Conservation (phyloP, 140 eudicot species). For the Stevia rebaudiana region DNA sequence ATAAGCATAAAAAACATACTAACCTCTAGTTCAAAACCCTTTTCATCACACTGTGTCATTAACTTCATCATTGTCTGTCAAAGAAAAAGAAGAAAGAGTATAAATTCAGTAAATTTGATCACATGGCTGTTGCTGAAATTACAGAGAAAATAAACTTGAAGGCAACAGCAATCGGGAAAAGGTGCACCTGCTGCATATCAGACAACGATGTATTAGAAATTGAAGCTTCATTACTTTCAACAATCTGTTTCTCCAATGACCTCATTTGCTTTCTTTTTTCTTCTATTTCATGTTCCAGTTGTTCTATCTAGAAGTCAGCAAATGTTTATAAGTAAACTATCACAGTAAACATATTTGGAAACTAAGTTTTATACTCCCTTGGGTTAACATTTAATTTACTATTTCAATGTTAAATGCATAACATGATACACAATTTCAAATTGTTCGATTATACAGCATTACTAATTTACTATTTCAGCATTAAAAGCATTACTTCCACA, state of each 20-base stretch:
- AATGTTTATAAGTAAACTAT: conserved; percentile 3
- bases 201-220: conserved; percentile 76
- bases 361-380: not conserved
- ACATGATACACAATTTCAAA: not conserved
- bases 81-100: not conserved
- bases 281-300: conserved; percentile 77
- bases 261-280: conserved; percentile 89
- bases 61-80: conserved; percentile 55
- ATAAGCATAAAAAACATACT: conserved; percentile 12
- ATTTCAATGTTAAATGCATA: not conserved
- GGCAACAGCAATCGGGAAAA: not conserved
- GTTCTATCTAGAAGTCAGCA: conserved; percentile 50
- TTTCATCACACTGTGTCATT: conserved; percentile 73
- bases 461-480: conserved; percentile 1
- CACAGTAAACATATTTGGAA: not conserved
- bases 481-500: not conserved
- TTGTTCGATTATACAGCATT: not conserved
- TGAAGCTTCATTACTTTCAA: conserved; percentile 81
- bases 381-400: not conserved
- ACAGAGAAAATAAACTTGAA: not conserved
- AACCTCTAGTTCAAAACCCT: conserved; percentile 86
- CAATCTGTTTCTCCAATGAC: conserved; percentile 76
- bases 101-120: conserved; percentile 1
- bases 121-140: not conserved
- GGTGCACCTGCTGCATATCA: conserved; percentile 89